phyloP scores from a whole-genome alignment of 371 early-diverging fungal species.

The Mortierella sp. region DNA sequence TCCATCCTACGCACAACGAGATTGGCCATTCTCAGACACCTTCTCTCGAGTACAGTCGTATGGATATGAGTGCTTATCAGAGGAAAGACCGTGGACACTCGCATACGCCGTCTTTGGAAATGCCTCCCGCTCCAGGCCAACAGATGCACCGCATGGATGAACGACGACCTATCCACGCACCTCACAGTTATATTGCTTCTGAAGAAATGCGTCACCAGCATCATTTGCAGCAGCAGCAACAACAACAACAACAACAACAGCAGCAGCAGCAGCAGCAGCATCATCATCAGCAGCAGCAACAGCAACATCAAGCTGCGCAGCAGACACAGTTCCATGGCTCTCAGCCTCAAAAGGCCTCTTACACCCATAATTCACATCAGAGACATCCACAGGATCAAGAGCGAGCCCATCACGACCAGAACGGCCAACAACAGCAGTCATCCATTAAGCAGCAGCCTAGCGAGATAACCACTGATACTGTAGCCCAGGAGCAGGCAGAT shows the following conservation, averaged over 20 bases:
- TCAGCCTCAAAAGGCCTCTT: constrained; percentile 28
- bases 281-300: constrained; percentile 13
- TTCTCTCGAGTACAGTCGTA: constrained; percentile 34
- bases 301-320: constrained; percentile 6
- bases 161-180: constrained; percentile 17
- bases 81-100: constrained; percentile 52
- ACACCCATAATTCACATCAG: constrained; percentile 16
- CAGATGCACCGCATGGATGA: constrained; percentile 50
- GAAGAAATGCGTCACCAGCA: constrained; percentile 15
- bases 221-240: constrained; percentile 6
- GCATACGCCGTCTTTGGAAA: constrained; percentile 52
- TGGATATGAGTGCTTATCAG: constrained; percentile 28
- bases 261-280: constrained; percentile 13
- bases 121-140: constrained; percentile 47
- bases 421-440: constrained; percentile 6
- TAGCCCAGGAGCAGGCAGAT: constrained; percentile 27
- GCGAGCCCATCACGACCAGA: constrained; percentile 14
- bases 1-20: constrained; percentile 13
- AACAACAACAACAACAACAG: constrained; percentile 12
- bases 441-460: constrained; percentile 6
- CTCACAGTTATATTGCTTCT: not conserved
- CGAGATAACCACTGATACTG: not conserved
- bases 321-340: constrained; percentile 20
- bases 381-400: constrained; percentile 28
- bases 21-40: constrained; percentile 41